Conservation (phyloP, 1,284 basidiomycete species). For the Fomitopsis betulina region DNA sequence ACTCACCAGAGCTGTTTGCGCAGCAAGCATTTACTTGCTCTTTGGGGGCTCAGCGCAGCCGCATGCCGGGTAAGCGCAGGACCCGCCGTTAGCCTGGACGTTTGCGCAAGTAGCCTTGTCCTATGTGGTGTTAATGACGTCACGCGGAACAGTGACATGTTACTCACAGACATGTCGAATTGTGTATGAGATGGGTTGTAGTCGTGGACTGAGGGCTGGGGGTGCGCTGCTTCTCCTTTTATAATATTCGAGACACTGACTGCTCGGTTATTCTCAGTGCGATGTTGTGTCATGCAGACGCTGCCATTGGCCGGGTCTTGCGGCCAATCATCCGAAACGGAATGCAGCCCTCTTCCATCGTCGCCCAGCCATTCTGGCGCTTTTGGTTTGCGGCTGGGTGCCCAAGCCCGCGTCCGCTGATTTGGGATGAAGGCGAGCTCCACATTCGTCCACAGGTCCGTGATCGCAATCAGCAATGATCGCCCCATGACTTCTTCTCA, state of each 20-base stretch:
- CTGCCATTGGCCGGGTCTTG: neutral
- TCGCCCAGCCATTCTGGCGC: no score
- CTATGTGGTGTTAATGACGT: neutral
- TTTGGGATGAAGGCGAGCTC: no score
- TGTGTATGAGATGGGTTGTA: neutral
- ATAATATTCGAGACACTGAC: neutral
- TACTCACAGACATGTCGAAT: neutral
- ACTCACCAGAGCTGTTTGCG: neutral
- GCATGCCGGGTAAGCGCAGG: neutral
- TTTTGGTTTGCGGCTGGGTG: no score
- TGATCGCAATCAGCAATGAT: no score
- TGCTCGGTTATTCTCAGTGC: no score
- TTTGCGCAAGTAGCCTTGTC: neutral
- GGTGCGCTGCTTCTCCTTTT: neutral
- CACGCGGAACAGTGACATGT: neutral
- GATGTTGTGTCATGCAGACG: neutral
- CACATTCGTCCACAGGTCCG: no score
- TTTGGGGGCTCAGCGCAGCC: neutral
- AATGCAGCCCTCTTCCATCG: no score
- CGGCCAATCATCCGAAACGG: neutral
- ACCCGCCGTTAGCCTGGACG: neutral
- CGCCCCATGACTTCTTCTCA: no score
- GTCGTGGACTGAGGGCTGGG: neutral
- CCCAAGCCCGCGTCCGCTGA: no score
- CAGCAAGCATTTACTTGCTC: neutral